phyloP scores from a whole-genome alignment of 345 rosid species.

The Salix dunnii region DNA sequence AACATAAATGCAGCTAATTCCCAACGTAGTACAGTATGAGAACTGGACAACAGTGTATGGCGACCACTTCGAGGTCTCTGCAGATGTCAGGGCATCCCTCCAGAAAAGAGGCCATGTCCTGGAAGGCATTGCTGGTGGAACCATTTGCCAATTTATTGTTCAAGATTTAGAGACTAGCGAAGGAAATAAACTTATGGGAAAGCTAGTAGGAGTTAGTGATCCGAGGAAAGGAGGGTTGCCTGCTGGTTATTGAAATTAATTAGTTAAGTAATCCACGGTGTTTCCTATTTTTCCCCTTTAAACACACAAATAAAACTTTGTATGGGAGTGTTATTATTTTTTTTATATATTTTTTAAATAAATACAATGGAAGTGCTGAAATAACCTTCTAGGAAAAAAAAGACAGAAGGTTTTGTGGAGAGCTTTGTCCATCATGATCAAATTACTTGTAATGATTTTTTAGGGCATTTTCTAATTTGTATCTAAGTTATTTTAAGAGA shows the following conservation, averaged over 20 bases:
- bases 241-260: slow-evolving; percentile 47
- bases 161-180: slow-evolving; percentile 17
- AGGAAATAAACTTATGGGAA: slow-evolving; percentile 10
- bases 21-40: slow-evolving; percentile 44
- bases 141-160: slow-evolving; percentile 49
- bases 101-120: slow-evolving; percentile 49
- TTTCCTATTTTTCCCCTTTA: too few relatives aligned
- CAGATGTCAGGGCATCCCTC: slow-evolving; percentile 34
- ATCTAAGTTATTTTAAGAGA: too few relatives aligned
- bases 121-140: slow-evolving; percentile 34
- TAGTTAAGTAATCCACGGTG: too few relatives aligned
- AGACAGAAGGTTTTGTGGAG: too few relatives aligned
- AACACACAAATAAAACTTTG: too few relatives aligned
- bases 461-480: too few relatives aligned
- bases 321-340: too few relatives aligned
- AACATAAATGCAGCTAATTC: slow-evolving; percentile 35
- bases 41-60: slow-evolving; percentile 48
- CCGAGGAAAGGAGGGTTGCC: slow-evolving; percentile 72
- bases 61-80: slow-evolving; percentile 52
- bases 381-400: too few relatives aligned
- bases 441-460: too few relatives aligned
- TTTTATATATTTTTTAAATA: too few relatives aligned
- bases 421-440: too few relatives aligned
- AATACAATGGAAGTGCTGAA: too few relatives aligned
- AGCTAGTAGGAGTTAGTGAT: slow-evolving; percentile 56